Evolutionary conservation across 371 early-diverging fungal species (phyloP), one percentile per base, ranked within the genome.

Genomic region (Mortierella sp.): DNA sequence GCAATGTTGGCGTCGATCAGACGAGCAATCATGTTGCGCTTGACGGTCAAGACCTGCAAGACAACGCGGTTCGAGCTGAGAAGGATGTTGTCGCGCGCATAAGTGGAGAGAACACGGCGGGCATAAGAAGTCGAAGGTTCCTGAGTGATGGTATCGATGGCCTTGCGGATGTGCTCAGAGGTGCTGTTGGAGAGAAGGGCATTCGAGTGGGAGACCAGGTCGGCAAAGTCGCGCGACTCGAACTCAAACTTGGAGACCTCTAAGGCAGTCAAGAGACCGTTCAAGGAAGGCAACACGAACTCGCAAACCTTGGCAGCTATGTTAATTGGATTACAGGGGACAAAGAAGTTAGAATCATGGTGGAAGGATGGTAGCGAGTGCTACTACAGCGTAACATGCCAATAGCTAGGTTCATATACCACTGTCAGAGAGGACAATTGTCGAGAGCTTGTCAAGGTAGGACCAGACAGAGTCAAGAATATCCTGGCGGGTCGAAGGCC

Each of bases 211-310:
- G 90, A 78, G 59, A 91, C 89, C 6, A 92, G 51, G 28, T 85
- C 82, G 51, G 92, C 72, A 77, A 94, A 82, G 69, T 89, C 89
- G 73, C 85, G 78, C 31, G 91, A 80, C 69, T 89, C 81, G 70
- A 89, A 94, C 24, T 91, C 87, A 71, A 90, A 90, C 0, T 91
- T 88, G 16, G 94, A 90, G 19, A 80, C 72, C 79, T 94, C 94
- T 31, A 95, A 78, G 5, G 95, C 93, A 64, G 92, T 90, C 37
- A 93, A 84, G 5, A 92, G 86, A 31, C 95, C 95, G 31, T 92
- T 89, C 69, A 95, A 86, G 8, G 94, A 93, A 40, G 95, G 95
- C 64, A 94, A 78, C 21, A 93, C 90, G 80, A 94, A 93, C 50
- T 90, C 89, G 48, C 93, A 89, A 16, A 92, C 88, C 71, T 89